Percentiles rank a stretch among this genome's conserved stretches.
Evolutionary conservation across 1,139 yeast species (phyloP).

Genomic region (Petasospora rhodanensis): DNA sequence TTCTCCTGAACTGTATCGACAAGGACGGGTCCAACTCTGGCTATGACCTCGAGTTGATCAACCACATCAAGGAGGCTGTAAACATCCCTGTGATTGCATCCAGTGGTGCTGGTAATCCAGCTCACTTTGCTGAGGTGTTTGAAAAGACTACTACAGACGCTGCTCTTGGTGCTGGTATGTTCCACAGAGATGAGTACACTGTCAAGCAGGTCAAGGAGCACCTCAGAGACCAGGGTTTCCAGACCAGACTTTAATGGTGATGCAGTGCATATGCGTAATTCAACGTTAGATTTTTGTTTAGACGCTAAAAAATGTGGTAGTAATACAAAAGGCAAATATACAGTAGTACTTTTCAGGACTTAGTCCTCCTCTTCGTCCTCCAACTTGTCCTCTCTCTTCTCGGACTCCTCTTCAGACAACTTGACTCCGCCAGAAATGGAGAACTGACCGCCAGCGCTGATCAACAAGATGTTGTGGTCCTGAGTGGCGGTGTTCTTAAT

Average conservation of each 20-base stretch:
- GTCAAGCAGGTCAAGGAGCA: slow-evolving; percentile 77
- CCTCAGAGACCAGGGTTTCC: slow-evolving; percentile 46
- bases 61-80: slow-evolving; percentile 71
- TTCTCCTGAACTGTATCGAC: slow-evolving; percentile 87
- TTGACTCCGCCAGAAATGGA: slow-evolving; percentile 79
- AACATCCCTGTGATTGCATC: slow-evolving; percentile 93
- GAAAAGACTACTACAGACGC: slow-evolving; percentile 82
- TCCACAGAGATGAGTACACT: slow-evolving; percentile 89
- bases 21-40: slow-evolving; percentile 95
- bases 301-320: too few relatives aligned
- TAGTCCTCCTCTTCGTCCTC: slow-evolving; percentile 31
- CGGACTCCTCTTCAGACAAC: slow-evolving; percentile 58
- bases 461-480: slow-evolving; percentile 58
- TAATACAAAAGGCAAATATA: not conserved
- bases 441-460: slow-evolving; percentile 96
- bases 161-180: slow-evolving; percentile 97
- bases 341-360: too few relatives aligned
- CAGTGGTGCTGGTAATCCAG: slow-evolving; percentile 93
- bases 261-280: too few relatives aligned
- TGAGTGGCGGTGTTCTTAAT: slow-evolving; percentile 92
- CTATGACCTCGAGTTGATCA: slow-evolving; percentile 77
- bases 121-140: slow-evolving; percentile 85
- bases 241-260: slow-evolving; percentile 39
- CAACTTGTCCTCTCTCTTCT: slow-evolving; percentile 51
- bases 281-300: too few relatives aligned